These are phyloP conservation scores for Talaromyces wortmannii DNA, from an alignment of 495 filamentous ascomycete genomes.

Conservation along the genomic window DNA sequence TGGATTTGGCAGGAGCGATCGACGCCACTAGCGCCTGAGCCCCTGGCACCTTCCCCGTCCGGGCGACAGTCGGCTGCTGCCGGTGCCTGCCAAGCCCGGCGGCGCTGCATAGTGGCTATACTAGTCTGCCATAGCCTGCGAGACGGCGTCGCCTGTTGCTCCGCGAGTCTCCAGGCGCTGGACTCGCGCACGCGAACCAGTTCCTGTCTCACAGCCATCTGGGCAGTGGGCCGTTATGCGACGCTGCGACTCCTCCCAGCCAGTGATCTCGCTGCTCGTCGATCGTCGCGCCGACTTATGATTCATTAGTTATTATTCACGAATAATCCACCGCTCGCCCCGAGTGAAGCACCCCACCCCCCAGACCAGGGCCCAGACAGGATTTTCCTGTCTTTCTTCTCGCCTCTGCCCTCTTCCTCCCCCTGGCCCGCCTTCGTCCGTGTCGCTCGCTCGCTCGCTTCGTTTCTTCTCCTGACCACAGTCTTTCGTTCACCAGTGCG, in stretches of 20 bases:
- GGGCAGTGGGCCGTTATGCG: too few species aligned
- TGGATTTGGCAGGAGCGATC: neutral
- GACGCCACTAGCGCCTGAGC: conserved; percentile 2
- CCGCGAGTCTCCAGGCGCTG: neutral
- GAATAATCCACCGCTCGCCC: neutral
- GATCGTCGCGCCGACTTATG: too few species aligned
- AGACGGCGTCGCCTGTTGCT: neutral
- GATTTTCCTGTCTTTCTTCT: neutral
- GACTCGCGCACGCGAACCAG: neutral
- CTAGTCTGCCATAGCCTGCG: too few species aligned
- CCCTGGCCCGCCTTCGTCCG: conserved; percentile 5
- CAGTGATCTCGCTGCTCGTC: too few species aligned
- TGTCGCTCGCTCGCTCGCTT: conserved; percentile 7
- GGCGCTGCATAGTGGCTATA: neutral
- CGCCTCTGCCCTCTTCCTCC: conserved; percentile 13
- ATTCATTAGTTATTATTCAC: too few species aligned
- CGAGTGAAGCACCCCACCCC: neutral
- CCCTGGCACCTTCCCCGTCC: conserved; percentile 4
- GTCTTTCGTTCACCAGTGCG: conserved; percentile 8
- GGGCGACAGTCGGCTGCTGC: neutral
- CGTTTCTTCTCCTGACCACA: conserved; percentile 12
- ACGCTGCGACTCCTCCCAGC: neutral
- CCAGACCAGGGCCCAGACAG: neutral
- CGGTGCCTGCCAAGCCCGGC: conserved; percentile 4
- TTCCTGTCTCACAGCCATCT: neutral